Conservation (phyloP, 2,329 filamentous ascomycete species). For the Sclerotinia nivalis region DNA sequence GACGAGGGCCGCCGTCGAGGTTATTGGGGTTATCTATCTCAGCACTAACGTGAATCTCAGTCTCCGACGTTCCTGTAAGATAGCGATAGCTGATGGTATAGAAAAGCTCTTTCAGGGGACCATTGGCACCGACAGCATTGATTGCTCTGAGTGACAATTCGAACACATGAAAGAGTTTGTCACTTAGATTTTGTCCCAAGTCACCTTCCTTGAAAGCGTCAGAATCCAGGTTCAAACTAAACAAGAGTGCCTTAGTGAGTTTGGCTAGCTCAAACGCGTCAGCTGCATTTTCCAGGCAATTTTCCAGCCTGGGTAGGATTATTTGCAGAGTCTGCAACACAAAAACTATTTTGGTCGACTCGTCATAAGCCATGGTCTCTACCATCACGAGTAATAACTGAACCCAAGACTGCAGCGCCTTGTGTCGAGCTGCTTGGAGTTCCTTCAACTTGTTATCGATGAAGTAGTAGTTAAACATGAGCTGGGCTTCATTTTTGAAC, state of each 20-base stretch:
- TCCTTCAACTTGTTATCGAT: slow-evolving; percentile 65
- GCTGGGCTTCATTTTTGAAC: slow-evolving; percentile 59
- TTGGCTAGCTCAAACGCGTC: slow-evolving; percentile 76
- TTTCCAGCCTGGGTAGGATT: slow-evolving; percentile 83
- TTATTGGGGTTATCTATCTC: not conserved
- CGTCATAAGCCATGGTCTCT: slow-evolving; percentile 77
- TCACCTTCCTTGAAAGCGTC: slow-evolving; percentile 46
- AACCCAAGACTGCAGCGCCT: slow-evolving; percentile 79
- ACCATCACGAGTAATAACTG: slow-evolving; percentile 82
- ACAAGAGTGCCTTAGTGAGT: slow-evolving; percentile 71
- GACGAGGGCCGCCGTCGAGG: not conserved
- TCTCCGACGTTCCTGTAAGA: slow-evolving; percentile 64
- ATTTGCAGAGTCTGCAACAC: slow-evolving; percentile 84
- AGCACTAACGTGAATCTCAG: slow-evolving; percentile 48
- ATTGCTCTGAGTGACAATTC: slow-evolving; percentile 81
- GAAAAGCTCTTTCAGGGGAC: slow-evolving; percentile 76
- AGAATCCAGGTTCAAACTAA: slow-evolving; percentile 63
- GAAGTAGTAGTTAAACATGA: slow-evolving; percentile 61
- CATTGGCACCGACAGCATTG: slow-evolving; percentile 67
- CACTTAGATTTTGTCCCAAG: slow-evolving; percentile 74
- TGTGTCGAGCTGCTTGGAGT: slow-evolving; percentile 54
- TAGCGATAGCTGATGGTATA: slow-evolving; percentile 92
- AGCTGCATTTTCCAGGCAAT: slow-evolving; percentile 64
- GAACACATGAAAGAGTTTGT: slow-evolving; percentile 90
- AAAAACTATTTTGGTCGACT: slow-evolving; percentile 70